Percentiles rank a stretch among this genome's conserved stretches.
These are phyloP conservation scores for Corchorus olitorius DNA, from an alignment of 345 rosid genomes.

Conservation along the genomic window DNA sequence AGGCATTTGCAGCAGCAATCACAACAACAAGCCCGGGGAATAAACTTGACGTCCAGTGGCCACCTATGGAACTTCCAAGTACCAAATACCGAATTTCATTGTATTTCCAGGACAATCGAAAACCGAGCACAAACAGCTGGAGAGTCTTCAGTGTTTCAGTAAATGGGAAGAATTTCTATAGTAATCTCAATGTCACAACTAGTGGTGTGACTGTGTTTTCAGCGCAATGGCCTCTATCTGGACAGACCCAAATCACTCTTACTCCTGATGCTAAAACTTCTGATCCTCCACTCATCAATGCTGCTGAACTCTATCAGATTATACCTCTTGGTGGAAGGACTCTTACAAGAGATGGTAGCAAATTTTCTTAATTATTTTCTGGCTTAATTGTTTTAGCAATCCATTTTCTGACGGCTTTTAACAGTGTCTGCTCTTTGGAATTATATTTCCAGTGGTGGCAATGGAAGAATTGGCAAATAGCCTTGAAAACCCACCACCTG, in stretches of 20 bases:
- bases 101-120: constrained; percentile 75
- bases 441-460: constrained; percentile 47
- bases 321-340: constrained; percentile 70
- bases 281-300: constrained; percentile 72
- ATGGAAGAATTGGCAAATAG: constrained; percentile 64
- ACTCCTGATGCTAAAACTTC: constrained; percentile 44
- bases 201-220: constrained; percentile 68
- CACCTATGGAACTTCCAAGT: constrained; percentile 51
- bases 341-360: constrained; percentile 65
- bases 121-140: constrained; percentile 65
- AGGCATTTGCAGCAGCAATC: constrained; percentile 54
- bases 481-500: constrained; percentile 62
- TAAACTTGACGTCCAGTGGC: constrained; percentile 62
- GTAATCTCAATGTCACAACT: constrained; percentile 61
- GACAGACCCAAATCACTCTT: constrained; percentile 60
- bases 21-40: constrained; percentile 62
- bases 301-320: constrained; percentile 77
- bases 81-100: constrained; percentile 70
- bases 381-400: background rate
- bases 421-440: background rate
- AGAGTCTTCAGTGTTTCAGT: constrained; percentile 67
- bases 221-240: constrained; percentile 72
- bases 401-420: constrained; percentile 7
- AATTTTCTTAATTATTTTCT: too few species aligned
- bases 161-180: constrained; percentile 62